phyloP scores from a whole-genome alignment of 129 eudicot species.

The Centella asiatica region DNA sequence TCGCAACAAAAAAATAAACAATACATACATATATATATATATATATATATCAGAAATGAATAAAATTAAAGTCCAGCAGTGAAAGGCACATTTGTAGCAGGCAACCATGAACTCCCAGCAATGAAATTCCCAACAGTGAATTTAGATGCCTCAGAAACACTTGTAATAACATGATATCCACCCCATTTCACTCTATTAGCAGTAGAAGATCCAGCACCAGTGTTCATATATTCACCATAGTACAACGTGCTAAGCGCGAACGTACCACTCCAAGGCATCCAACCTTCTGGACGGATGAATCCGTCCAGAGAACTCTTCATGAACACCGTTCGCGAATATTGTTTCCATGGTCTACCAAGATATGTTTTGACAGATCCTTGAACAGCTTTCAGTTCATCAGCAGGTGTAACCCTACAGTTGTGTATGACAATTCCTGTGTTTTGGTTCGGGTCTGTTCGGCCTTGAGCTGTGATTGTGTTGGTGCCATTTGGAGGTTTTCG shows the following conservation, averaged over 20 bases:
- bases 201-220: not conserved
- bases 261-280: not conserved
- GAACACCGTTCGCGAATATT: not conserved
- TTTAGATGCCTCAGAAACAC: not conserved
- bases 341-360: not conserved
- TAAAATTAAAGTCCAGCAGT: not conserved
- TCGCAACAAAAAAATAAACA: too few species aligned
- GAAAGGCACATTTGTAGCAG: conserved; percentile 1
- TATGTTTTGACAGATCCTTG: not conserved
- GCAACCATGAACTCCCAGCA: not conserved
- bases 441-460: conserved; percentile 2
- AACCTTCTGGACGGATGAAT: not conserved
- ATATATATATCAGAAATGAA: too few species aligned
- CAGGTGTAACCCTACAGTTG: not conserved
- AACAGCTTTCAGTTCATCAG: not conserved
- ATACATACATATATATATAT: too few species aligned
- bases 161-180: not conserved
- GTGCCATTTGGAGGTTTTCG: conserved; percentile 5
- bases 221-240: not conserved
- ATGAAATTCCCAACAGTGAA: conserved; percentile 2
- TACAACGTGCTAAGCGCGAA: not conserved
- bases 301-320: not conserved
- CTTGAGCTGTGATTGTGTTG: conserved; percentile 3
- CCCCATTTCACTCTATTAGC: not conserved
- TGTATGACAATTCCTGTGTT: conserved; percentile 8